Evolutionary conservation across 176 grass and related monocot species (phyloP), one percentile per base, ranked within the genome.

Genomic region (Aegilops bicornis): DNA sequence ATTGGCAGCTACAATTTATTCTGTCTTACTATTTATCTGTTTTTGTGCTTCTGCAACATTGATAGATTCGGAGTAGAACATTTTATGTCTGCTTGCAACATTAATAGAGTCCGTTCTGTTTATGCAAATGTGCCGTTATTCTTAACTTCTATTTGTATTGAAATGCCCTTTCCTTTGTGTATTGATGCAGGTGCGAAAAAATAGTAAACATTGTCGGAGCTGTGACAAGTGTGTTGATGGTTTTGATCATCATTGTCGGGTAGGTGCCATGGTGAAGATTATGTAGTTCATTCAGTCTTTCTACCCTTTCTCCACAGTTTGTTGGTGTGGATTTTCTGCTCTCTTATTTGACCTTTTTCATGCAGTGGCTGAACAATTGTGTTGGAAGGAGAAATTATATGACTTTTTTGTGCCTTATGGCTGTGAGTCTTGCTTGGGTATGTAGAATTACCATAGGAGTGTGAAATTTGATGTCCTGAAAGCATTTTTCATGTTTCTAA

Each of bases 331-430:
- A 1, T 85, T 84, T 59, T 75, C 22, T 81, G 43, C 40, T 80
- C 15, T 77, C 23, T 77, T 33, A 77, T 77, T 77, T 33, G 43
- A 25, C 79, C 47, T 73, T 82, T 77, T 31, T 88, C 61, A 64
- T 87, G 77, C 88, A 99, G 97, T 99, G 97, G 97, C 90, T 99
- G 69, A 99, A 99, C 82, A 99, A 99, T 87, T 99, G 97, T 89
- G 97, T 99, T 68, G 97, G 97, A 78, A 91, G 90, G 39, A 99
- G 94, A 86, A 99, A 99, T 84, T 99, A 99, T 65, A 63, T 79
- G 45, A 91, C 91, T 10, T 99, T 99, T 84, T 86, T 99, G 48
- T 82, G 90, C 83, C 97, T 99, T 70, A 99, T 99, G 97, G 94
- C 92, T 10, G 82, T 88, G 22, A 87, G 97, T 83, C 92, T 99